Evolutionary conservation across 257 asterid species (phyloP).

Genomic region (Scutellaria baicalensis): DNA sequence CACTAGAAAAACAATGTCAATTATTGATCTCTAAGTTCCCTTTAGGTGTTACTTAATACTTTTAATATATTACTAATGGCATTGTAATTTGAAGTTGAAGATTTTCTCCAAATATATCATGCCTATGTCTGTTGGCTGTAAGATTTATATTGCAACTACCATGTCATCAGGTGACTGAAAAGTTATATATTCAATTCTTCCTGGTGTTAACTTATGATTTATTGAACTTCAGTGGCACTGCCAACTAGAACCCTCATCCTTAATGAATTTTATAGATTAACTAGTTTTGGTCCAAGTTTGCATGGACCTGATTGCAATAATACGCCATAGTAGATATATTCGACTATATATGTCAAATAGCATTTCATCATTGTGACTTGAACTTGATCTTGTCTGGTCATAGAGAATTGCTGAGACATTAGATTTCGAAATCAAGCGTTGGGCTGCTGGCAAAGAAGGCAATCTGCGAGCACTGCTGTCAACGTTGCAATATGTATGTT

Average conservation of each 20-base stretch:
- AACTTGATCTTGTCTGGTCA: constrained; percentile 20
- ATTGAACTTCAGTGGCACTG: too few species aligned
- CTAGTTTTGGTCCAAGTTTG: neutral
- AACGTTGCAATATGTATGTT: constrained; percentile 90
- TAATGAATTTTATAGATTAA: neutral
- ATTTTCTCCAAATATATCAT: too few species aligned
- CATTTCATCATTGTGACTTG: constrained; percentile 7
- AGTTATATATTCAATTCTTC: neutral
- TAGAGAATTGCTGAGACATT: constrained; percentile 86
- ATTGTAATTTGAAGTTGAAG: too few species aligned
- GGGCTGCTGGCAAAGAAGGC: constrained; percentile 99
- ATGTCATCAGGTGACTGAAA: neutral
- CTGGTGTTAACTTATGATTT: too few species aligned
- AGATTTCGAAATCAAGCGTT: constrained; percentile 90
- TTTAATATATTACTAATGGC: too few species aligned
- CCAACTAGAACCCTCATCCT: neutral
- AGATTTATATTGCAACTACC: too few species aligned
- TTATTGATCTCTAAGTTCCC: neutral
- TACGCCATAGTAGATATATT: neutral
- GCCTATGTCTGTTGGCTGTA: neutral
- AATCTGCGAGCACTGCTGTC: constrained; percentile 94
- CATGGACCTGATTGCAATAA: constrained; percentile 5
- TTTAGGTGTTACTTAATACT: neutral
- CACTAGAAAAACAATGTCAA: neutral
- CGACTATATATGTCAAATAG: neutral